Evolutionary conservation across 2,329 filamentous ascomycete species (phyloP), one percentile per base, ranked within the genome.

Genomic region (Albophoma yamanashiensis): DNA sequence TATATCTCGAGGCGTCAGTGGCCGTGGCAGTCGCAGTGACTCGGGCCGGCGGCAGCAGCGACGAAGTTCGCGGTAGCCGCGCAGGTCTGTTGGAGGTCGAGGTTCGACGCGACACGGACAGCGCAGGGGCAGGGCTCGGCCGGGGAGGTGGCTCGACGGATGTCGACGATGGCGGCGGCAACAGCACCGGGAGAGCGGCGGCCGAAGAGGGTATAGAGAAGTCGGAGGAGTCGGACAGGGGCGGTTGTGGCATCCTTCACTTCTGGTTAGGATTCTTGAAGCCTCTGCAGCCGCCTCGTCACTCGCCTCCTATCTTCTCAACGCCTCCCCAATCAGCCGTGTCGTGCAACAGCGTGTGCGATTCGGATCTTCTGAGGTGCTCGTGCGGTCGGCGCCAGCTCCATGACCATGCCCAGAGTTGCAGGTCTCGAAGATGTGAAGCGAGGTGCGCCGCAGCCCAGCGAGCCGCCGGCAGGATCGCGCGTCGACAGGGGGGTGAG

Each of bases 51-150:
- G 76, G 75, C n/a, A 78, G 68, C 58, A 79, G 70, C 53, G 78
- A 79, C 39, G 77, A 78, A 34, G 72, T 74, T 62, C 76, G 75
- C 56, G 76, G 75, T 50, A 73, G 72, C 52, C 72, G 73, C 56
- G 69, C 61, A 22, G 69, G 68, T 47, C 72, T 60, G 53, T 67
- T 67, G 50, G 66, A 67, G 61, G 70, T 67, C 64, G 68, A 65
- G 61, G 20, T 15, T 27, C 27, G 27, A n/a, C 20, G 58, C 9
- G 69, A 64, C 50, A 65, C 64, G 60, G 64, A 67, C 61, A 61
- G 66, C 57, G 62, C 65, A 62, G 62, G 67, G 56, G 61, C 63
- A 59, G 61, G 63, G 27, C 56, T 57, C 42, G 57, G 55, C 31
- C 52, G 59, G 22, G 57, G 53, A 39, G 50, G 36, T 12, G 59